phyloP scores from a whole-genome alignment of 768 basidiomycete species.

The Lentinus tigrinus region DNA sequence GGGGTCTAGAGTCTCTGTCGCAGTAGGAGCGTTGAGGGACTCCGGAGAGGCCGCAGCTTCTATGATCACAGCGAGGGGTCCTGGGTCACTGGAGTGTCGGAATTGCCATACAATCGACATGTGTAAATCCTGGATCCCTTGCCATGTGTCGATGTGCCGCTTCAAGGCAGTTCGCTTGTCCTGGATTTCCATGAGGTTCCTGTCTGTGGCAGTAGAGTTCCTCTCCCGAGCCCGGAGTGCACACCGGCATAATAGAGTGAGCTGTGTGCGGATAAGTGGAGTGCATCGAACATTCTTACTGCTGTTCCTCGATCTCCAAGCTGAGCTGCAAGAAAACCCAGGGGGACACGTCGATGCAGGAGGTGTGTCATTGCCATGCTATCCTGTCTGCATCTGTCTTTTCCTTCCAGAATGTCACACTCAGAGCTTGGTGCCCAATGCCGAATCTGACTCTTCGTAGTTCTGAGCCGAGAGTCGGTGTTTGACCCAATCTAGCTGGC shows the following conservation, averaged over 20 bases:
- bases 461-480: no score
- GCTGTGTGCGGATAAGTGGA: no score
- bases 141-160: conserved; percentile 7
- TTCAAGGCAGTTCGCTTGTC: conserved; percentile 1
- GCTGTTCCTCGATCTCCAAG: conserved; percentile 24
- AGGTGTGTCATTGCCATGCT: no score
- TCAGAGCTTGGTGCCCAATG: no score
- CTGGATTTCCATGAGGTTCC: neutral
- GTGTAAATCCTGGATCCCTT: conserved; percentile 7
- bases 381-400: no score
- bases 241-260: neutral
- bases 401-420: no score
- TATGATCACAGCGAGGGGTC: no score
- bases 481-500: no score
- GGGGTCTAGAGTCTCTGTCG: no score
- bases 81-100: neutral
- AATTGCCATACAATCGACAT: conserved; percentile 2
- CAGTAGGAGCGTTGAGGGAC: neutral
- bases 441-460: no score
- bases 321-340: conserved; percentile 19
- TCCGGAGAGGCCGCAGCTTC: neutral
- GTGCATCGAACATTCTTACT: conserved; percentile 16
- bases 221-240: neutral
- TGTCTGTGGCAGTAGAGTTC: neutral
- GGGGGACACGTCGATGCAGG: conserved; percentile 14